Evolutionary conservation across 2,329 filamentous ascomycete genomes (phyloP).

Genomic region (Claviceps cyperi): DNA sequence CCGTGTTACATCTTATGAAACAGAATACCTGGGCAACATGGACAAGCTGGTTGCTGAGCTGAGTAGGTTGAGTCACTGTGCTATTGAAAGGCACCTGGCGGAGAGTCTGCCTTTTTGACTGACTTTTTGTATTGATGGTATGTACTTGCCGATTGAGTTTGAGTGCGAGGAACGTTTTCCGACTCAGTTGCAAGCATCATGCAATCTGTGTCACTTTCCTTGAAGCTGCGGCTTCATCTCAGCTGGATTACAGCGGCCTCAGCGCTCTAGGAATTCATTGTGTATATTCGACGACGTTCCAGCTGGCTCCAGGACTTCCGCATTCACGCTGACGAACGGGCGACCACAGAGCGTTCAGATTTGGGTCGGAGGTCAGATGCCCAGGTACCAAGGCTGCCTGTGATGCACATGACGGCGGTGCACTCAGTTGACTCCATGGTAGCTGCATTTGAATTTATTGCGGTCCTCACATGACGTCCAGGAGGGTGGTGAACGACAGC

Average conservation of each 20-base stretch:
- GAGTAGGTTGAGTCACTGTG: slow-evolving; percentile 26
- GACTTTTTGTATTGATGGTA: neutral
- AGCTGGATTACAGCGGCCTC: neutral
- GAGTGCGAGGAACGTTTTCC: neutral
- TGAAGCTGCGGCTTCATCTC: neutral
- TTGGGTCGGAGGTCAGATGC: too few species aligned
- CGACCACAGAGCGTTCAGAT: too few species aligned
- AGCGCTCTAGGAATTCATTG: neutral
- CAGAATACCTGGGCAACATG: slow-evolving; percentile 25
- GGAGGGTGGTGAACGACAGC: too few species aligned
- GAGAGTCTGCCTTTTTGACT: neutral
- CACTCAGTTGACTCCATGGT: too few species aligned
- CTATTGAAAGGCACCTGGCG: slow-evolving; percentile 25
- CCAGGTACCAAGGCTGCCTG: too few species aligned
- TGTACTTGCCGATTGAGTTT: neutral
- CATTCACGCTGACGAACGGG: too few species aligned
- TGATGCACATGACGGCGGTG: too few species aligned
- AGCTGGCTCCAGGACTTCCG: neutral
- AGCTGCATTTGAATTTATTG: too few species aligned
- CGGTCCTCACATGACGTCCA: too few species aligned
- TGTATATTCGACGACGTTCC: neutral
- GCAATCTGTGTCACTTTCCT: neutral
- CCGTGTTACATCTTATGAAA: slow-evolving; percentile 18
- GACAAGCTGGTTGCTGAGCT: slow-evolving; percentile 30
- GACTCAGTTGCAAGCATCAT: neutral